Evolutionary conservation across 345 rosid genomes (phyloP), one percentile per base, ranked within the genome.

Genomic region (Passiflora organensis): DNA sequence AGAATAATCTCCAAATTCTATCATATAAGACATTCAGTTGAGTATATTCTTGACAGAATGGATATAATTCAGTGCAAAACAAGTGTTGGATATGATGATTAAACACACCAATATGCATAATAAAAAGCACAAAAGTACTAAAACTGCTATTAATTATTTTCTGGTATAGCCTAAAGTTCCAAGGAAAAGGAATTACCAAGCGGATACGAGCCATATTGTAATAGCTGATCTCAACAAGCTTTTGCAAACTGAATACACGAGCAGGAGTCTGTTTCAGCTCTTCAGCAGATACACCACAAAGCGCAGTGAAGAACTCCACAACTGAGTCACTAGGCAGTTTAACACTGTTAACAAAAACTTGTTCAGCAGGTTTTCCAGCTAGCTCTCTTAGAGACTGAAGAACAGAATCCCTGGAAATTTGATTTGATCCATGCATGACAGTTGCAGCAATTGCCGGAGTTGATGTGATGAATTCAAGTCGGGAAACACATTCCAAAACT

Each of bases 161-260:
- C 34, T 28, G 34, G 34, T 28, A 28, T 28, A 8, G 34, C 3
- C 34, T 28, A 28, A 28, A 28, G 8, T 28, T 28, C 3, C 34
- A 65, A 15, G n/a, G 43, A 5, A 41, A 41, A 41, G 43, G 43
- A 41, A 41, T 6, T 89, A 93, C 99, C 99, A 93, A 77, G 45
- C 99, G 87, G 49, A 93, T 93, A 67, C 97, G 99, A 67, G 94
- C 83, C 82, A 85, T 89, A 62, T 93, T 93, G 83, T 93, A 93
- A 71, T 93, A 93, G 76, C 99, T 93, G 73, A 89, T 93, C 85
- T 93, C 99, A 49, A 93, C 95, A 64, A 93, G 95, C 71, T 93
- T 93, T 73, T 93, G 99, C 81, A 93, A 71, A 76, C 99, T 89
- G 82, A 86, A 93, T 65, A 93, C 97, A 50, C 99, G 95, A 57